Base-by-base conservation (phyloP, 129 eudicot genomes). In the Tagetes erecta region DNA sequence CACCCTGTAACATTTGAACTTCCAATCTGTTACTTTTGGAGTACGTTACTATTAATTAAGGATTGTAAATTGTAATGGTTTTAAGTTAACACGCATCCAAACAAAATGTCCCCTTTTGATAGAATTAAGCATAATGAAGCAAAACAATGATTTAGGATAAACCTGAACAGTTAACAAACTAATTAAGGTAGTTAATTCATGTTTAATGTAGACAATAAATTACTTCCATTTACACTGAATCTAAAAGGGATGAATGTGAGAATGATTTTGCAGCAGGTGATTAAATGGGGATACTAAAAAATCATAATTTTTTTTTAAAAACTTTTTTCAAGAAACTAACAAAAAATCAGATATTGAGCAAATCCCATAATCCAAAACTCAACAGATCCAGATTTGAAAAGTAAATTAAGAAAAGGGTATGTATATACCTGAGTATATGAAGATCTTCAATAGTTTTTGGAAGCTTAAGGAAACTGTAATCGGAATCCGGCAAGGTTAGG, bases 391-490 rank as follows among this genome's bases (percentile, higher is more conserved):
- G 47, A 11, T 33, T 8, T 66, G 46, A 59, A 45, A 13, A 37
- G 27, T 27, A 2, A 57, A 14, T n/a, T 47, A 47, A 47, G 38
- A 49, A 37, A 11, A 11, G 12, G 13, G 31, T 44, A 40, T 27
- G 46, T 8, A 11, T 10, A 60, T 70, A 90, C 98, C 92, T 76
- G 80, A 93, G 96, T n/a, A 88, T 86, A 65, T 86, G 92, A 64
- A 93, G 85, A 75, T 93, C 98, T 80, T 86, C 76, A 46, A 93
- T 89, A 57, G 85, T 84, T 47, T 85, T 90, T 35, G 98, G 98
- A 72, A 93, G 87, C 87, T 90, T 93, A 53, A 93, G 91, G 73
- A 93, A 93, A 75, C 91, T 90, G 76, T 93, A 93, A 88, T 93
- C 98, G 27, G 97, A 90, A 39, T 85, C 87, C 39, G 98, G 98